A percentile compares a stretch with the other conserved stretches of the same genome.
These are phyloP conservation scores for Fusarium denticulatum DNA, from an alignment of 2,329 filamentous ascomycete species.

Conservation along the genomic window DNA sequence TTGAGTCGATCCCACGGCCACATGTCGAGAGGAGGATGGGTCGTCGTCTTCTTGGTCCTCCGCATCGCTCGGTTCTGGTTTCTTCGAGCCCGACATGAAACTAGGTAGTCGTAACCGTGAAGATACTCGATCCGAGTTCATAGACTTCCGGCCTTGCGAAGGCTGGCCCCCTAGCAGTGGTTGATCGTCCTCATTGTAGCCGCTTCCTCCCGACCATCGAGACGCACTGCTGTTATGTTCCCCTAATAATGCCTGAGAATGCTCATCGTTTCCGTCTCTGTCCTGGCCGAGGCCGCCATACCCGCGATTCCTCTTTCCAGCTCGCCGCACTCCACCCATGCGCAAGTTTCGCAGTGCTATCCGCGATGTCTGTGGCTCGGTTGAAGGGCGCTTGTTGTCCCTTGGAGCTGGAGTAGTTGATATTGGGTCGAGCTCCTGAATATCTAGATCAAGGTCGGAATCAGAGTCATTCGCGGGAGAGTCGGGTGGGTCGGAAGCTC, in stretches of 20 bases:
- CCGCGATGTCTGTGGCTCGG: slow-evolving; percentile 60
- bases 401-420: slow-evolving; percentile 50
- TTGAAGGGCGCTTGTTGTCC: slow-evolving; percentile 41
- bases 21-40: slow-evolving; percentile 75
- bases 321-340: slow-evolving; percentile 70
- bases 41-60: slow-evolving; percentile 67
- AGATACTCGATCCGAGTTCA: slow-evolving; percentile 46
- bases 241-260: slow-evolving; percentile 73
- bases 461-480: slow-evolving; percentile 76
- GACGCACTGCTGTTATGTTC: slow-evolving; percentile 65
- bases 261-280: slow-evolving; percentile 69
- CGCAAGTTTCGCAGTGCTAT: slow-evolving; percentile 79
- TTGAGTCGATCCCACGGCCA: slow-evolving; percentile 80
- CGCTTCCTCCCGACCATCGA: slow-evolving; percentile 69
- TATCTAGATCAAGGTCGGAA: slow-evolving; percentile 78
- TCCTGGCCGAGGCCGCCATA: slow-evolving; percentile 70
- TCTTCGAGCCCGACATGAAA: slow-evolving; percentile 65
- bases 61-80: slow-evolving; percentile 50
- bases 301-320: slow-evolving; percentile 62
- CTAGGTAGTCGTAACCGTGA: slow-evolving; percentile 72
- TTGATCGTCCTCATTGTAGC: slow-evolving; percentile 72
- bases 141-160: slow-evolving; percentile 43
- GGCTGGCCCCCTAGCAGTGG: slow-evolving; percentile 69
- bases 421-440: slow-evolving; percentile 80
- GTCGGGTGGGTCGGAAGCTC: slow-evolving; percentile 70